Evolutionary conservation across 1,139 yeast species (phyloP), one percentile per base, ranked within the genome.

Genomic region (Hemisphaericaspora subhashii): DNA sequence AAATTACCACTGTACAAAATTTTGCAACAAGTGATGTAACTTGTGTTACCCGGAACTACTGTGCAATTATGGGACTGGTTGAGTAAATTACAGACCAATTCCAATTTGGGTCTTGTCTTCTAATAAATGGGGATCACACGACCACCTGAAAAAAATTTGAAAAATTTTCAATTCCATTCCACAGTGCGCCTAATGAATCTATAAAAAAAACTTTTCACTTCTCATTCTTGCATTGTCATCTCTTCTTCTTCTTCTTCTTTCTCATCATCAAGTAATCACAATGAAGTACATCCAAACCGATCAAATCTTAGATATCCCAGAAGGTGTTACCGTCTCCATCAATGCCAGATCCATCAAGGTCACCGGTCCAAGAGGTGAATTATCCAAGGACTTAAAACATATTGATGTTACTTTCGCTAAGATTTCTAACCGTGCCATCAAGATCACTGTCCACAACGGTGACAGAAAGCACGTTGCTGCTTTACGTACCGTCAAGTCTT

Each of bases 391-490:
- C 81, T 81, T 94, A 68, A 83, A 85, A 70, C 99, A 94, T 79
- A 83, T 92, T 62, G 86, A 92, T 71, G 96, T 94, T 62, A 83
- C 97, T 55, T 92, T 92, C 83, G 55, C 60, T 57, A 88, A 90
- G 81, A 64, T 86, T 55, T 72, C 72, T 68, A 74, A 79, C 74
- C 75, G 68, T 53, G 82, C 81, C 60, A 77, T 94, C 75, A 86
- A 84, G 78, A 82, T 92, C 66, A 79, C 89, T 61, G 96, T 94
- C 55, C 95, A 87, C 86, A 88, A 90, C 72, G 98, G 98, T 79
- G 96, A 88, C 86, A 89, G 98, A 84, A 92, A 92, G 84, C 98
- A 92, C 79, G 98, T 92, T 72, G 99, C 99, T 70, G 88, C 97
- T 68, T 81, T 92, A 72, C 90, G 98, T 83, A 92, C 98, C 52